Conservation (phyloP, 768 basidiomycete genomes). For the Trametes elegans region DNA sequence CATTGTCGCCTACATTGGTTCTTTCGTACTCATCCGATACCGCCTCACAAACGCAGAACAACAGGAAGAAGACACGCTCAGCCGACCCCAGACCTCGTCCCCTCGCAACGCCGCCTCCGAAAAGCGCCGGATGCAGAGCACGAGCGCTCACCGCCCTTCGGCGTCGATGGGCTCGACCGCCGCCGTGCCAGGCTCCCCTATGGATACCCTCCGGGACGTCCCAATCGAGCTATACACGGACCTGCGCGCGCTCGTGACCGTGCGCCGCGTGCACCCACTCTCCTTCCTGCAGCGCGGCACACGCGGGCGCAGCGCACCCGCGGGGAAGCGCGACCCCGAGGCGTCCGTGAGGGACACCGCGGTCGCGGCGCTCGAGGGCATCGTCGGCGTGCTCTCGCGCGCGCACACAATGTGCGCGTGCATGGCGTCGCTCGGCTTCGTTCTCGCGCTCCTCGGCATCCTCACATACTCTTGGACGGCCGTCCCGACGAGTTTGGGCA, state of each 20-base stretch:
- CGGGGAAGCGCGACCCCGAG: constrained; percentile 4
- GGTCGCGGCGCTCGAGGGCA: constrained; percentile 12
- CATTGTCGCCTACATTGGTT: constrained; percentile 49
- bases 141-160: constrained; percentile 1
- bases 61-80: not conserved
- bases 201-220: constrained; percentile 17
- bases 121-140: not conserved
- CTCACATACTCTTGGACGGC: constrained; percentile 24
- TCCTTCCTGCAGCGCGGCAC: constrained; percentile 6
- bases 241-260: constrained; percentile 21
- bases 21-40: constrained; percentile 55
- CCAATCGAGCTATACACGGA: constrained; percentile 14
- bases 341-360: not conserved
- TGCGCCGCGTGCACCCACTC: constrained; percentile 22
- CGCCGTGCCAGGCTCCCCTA: not conserved
- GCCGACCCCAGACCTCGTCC: not conserved
- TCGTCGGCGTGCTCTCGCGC: constrained; percentile 21
- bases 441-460: constrained; percentile 19
- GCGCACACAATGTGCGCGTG: constrained; percentile 22
- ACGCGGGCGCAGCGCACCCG: not conserved
- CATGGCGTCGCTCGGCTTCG: constrained; percentile 21
- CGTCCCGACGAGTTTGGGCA: constrained; percentile 19
- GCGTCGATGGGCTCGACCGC: not conserved
- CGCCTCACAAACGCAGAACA: constrained; percentile 50
- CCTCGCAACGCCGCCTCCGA: not conserved